Evolutionary conservation across 805 yeast genomes (phyloP), one percentile per base, ranked within the genome.

Genomic region (Pichia kluyveri): DNA sequence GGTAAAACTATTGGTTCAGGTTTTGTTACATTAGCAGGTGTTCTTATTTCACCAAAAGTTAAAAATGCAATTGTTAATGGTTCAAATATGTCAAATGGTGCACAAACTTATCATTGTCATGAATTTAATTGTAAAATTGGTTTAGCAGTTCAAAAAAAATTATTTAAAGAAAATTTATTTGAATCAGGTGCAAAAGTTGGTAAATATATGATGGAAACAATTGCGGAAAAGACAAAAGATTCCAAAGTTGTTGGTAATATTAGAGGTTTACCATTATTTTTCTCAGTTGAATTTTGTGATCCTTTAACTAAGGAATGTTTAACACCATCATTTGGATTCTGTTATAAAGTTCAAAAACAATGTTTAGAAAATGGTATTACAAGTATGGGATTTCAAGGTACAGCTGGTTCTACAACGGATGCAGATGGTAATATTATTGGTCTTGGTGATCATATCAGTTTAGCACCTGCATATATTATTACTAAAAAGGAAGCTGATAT

Each of bases 1-100:
- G 81, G 80, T 51, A 76, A 76, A 57, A 69, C 79, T 17, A 59
- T 76, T 34, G 75, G 77, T 43, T 68, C 75, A 11, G 81, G 81
- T 19, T 73, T 67, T 48, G 75, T 69, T 14, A 71, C 80, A 14
- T 64, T 76, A 46, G 76, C 80, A 5, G 79, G 77, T 56, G 68
- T 72, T 37, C 52, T 73, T 19, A 50, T 74, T 32, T 66, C 73
- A 17, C 75, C 74, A 42, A 66, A 67, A 52, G 65, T 74, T 44
- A 65, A 60, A 38, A 59, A 68, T 23, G 68, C 65, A n/a, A 62
- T 68, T 51, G 60, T 58, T 18, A 49, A 61, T 11, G 77, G 77
- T 40, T 62, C 72, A n/a, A 71, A 70, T 30, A 54, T 61, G 3
- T 63, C 72, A 46, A 52, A 61, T 42, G 76, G 76, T 52, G 76